Conservation (phyloP, 2,329 filamentous ascomycete genomes). For the Fusarium multiceps region DNA sequence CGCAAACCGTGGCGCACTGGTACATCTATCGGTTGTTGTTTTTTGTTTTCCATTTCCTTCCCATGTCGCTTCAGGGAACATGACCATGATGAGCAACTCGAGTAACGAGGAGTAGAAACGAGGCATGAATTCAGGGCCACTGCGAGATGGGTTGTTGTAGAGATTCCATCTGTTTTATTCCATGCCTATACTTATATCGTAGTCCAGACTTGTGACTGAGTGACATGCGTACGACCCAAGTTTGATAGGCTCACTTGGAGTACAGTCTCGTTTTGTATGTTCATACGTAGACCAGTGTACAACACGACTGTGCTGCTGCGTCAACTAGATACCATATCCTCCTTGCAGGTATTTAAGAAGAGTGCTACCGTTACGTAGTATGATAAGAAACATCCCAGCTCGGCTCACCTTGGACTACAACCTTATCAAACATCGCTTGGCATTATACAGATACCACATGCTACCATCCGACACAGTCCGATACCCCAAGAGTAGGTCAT, state of each 20-base stretch:
- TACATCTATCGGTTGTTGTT: constrained; percentile 32
- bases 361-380: no score
- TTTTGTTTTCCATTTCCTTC: constrained; percentile 17
- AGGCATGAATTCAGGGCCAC: constrained; percentile 32
- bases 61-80: constrained; percentile 26
- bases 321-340: neutral
- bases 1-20: constrained; percentile 38
- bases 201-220: neutral
- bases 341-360: neutral
- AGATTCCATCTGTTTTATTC: constrained; percentile 14
- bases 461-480: neutral
- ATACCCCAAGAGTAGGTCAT: neutral
- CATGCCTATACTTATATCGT: neutral
- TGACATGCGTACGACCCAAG: neutral
- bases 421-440: neutral
- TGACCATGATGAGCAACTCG: constrained; percentile 37
- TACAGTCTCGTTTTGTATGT: neutral
- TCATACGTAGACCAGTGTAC: neutral
- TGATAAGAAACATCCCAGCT: neutral
- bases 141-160: constrained; percentile 30
- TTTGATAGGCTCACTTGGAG: neutral
- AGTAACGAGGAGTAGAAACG: constrained; percentile 35
- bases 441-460: neutral
- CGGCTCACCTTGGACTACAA: neutral
- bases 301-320: neutral